Conservation (phyloP, 2,329 filamentous ascomycete genomes). For the Taxawa tesnikishii region DNA sequence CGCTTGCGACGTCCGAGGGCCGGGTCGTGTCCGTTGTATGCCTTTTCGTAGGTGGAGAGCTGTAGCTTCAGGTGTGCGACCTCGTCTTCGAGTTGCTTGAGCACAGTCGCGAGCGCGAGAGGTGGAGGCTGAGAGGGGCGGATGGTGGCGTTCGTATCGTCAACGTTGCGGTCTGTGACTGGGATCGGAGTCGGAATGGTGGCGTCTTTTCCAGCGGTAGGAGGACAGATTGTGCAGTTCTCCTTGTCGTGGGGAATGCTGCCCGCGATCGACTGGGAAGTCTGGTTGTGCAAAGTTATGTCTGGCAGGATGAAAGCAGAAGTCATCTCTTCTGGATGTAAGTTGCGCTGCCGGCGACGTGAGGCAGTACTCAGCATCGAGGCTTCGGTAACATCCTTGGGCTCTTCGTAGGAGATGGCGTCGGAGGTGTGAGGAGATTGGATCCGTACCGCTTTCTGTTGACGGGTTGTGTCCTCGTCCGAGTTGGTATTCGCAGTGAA, state of each 20-base stretch:
- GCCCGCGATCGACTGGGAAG: slow-evolving; percentile 9
- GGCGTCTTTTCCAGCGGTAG: slow-evolving; percentile 19
- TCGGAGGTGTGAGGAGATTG: slow-evolving; percentile 22
- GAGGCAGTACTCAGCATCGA: slow-evolving; percentile 38
- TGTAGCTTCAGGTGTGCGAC: slow-evolving; percentile 62
- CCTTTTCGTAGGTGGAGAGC: slow-evolving; percentile 46
- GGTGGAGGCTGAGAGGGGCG: slow-evolving; percentile 54
- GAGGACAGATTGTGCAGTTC: slow-evolving; percentile 43
- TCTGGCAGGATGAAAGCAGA: slow-evolving; percentile 54
- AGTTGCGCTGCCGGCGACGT: slow-evolving; percentile 34
- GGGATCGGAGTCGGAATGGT: slow-evolving; percentile 28
- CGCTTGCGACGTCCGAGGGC: slow-evolving; percentile 53
- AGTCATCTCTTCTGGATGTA: slow-evolving; percentile 36
- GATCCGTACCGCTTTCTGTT: slow-evolving; percentile 20
- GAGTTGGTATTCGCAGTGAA: slow-evolving; percentile 11
- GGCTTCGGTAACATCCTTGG: slow-evolving; percentile 22
- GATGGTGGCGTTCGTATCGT: slow-evolving; percentile 46
- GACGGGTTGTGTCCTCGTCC: slow-evolving; percentile 16
- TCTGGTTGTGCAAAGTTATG: slow-evolving; percentile 37
- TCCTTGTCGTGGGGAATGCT: slow-evolving; percentile 33
- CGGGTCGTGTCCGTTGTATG: slow-evolving; percentile 56
- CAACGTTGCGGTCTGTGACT: slow-evolving; percentile 18
- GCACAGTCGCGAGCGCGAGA: slow-evolving; percentile 65
- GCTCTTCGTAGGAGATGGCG: slow-evolving; percentile 14
- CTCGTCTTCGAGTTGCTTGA: slow-evolving; percentile 73